phyloP scores from a whole-genome alignment of 2,329 filamentous ascomycete species.

The Aspergillus amoenus region DNA sequence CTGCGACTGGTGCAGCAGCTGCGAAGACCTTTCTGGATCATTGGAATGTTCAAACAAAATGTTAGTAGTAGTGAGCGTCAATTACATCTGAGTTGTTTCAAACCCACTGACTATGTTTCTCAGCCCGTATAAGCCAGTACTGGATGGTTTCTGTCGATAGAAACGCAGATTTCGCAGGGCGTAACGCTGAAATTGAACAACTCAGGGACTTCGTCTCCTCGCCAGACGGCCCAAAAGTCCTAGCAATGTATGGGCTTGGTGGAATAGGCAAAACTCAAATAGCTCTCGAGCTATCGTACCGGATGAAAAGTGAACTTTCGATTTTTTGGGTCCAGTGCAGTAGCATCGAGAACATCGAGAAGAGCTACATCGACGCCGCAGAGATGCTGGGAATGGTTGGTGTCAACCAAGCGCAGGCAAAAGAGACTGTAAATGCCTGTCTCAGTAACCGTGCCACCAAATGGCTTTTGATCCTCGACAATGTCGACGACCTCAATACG shows the following conservation, averaged over 20 bases:
- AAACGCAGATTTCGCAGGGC: background rate
- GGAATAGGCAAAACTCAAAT: constrained; percentile 26
- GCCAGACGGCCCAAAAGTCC: background rate
- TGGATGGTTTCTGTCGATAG: background rate
- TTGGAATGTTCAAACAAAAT: background rate
- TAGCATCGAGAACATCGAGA: constrained; percentile 16
- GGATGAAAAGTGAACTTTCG: constrained; percentile 14
- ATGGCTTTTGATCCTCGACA: constrained; percentile 27
- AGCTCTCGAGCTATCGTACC: constrained; percentile 26
- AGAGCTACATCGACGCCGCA: constrained; percentile 12
- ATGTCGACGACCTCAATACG: constrained; percentile 22
- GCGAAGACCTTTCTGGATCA: constrained; percentile 1
- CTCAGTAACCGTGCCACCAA: constrained; percentile 12
- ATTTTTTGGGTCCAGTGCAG: constrained; percentile 30
- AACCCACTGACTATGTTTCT: too few relatives aligned
- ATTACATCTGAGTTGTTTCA: too few relatives aligned
- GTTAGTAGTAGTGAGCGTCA: background rate
- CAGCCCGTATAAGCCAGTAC: background rate
- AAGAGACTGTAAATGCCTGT: constrained; percentile 8
- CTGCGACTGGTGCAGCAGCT: constrained; percentile 1
- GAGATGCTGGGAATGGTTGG: constrained; percentile 2
- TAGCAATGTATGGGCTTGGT: constrained; percentile 14
- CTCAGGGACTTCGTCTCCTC: background rate
- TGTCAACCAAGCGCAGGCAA: background rate
- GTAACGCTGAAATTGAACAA: background rate